A percentile compares a stretch with the other conserved stretches of the same genome.
These are phyloP conservation scores for Chrysopogon serrulatus DNA, from an alignment of 176 grass and related monocot genomes.

Conservation along the genomic window DNA sequence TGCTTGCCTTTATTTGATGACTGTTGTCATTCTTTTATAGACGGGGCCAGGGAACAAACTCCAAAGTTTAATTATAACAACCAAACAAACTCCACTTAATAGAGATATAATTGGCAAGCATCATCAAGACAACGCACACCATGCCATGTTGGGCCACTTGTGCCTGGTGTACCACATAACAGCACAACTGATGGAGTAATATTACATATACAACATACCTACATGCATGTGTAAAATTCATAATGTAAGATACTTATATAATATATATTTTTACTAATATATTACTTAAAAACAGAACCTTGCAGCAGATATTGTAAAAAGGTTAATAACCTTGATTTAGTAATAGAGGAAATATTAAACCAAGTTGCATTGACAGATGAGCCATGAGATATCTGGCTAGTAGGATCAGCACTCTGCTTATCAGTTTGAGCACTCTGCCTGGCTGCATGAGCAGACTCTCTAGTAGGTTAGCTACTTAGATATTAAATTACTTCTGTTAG, in stretches of 20 bases:
- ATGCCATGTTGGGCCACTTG: neutral
- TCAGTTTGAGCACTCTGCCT: neutral
- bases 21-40: neutral
- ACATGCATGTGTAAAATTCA: neutral
- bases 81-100: neutral
- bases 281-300: neutral
- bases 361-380: neutral
- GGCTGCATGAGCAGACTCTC: neutral
- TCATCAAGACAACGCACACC: neutral
- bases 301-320: neutral
- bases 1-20: neutral
- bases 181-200: neutral
- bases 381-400: neutral
- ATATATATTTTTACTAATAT: neutral
- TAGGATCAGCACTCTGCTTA: neutral
- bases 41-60: neutral
- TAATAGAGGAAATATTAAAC: neutral
- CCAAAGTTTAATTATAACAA: neutral
- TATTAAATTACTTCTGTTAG: neutral
- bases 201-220: neutral
- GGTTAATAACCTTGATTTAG: neutral
- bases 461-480: neutral
- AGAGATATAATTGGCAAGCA: neutral
- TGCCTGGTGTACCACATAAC: neutral
- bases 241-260: neutral